Base-by-base conservation (phyloP, 768 basidiomycete genomes). In the Leccinum subgranulosum region DNA sequence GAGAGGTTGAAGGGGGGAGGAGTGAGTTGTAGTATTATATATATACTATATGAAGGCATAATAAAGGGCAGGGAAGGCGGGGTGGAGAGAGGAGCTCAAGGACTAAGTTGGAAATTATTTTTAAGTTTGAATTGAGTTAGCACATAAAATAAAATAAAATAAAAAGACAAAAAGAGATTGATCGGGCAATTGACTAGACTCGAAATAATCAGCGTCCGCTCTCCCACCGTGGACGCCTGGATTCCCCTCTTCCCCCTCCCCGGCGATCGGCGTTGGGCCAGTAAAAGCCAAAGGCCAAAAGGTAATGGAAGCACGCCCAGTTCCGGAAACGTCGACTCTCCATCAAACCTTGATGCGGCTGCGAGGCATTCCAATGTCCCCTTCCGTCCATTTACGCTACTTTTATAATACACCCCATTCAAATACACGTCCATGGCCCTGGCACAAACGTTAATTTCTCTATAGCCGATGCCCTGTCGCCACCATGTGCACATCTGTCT, bases 91-190 rank as follows among this genome's bases (percentile, higher is more conserved):
- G 59, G 55, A 41, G 39, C 39, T 41, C n/a, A 55, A 51, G 47
- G 55, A 7, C 61, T 56, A 62, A 61, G 53, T 59, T 61, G 69
- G 63, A 64, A 66, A 72, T 68, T 76, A 76, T 78, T 81, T 43
- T 81, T 78, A 78, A 79, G 80, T 85, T 84, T 79, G 76, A 76
- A 79, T 82, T 81, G 77, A 79, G 79, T 80, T 81, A 75, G 61
- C 60, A 69, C 68, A 70, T 55, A 41, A 41, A 10, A 17, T 8
- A 39, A 39, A 17, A 9, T 0, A 10, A n/a, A 10, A 6, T 1
- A 41, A 5, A n/a, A 10, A n/a, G 2, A 39, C 17, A 34, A 8
- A 36, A 39, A 39, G 17, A 34, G 33, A 39, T 39, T 54, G 68
- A 70, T 71, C 69, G 68, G 68, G 57, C 39, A 45, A 47, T 52